Conservation (phyloP, 306 rosid species). For the Rosa lucieae region DNA sequence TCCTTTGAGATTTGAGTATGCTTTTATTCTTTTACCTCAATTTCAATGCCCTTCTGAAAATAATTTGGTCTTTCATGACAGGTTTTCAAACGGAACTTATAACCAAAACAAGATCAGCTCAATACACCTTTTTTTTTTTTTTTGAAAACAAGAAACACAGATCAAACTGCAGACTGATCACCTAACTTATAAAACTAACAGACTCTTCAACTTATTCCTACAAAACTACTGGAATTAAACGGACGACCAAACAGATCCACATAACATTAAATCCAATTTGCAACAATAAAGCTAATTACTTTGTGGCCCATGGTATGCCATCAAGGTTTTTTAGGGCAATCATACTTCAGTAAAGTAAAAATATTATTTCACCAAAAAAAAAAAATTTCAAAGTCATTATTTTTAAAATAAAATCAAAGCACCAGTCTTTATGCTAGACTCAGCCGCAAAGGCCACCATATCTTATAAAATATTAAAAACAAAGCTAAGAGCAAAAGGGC, state of each 20-base stretch:
- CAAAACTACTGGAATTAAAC: neutral
- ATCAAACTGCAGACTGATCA: neutral
- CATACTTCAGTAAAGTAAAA: neutral
- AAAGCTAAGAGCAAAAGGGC: neutral
- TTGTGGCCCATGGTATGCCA: neutral
- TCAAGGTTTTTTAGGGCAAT: constrained; percentile 1
- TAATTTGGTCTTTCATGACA: neutral
- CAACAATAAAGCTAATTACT: neutral
- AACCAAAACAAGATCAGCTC: neutral
- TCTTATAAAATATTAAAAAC: constrained; percentile 7
- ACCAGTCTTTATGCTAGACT: constrained; percentile 7
- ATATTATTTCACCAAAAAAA: constrained; percentile 4
- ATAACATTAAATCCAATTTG: neutral
- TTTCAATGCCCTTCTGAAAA: neutral
- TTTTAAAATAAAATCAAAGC: neutral
- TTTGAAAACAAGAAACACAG: neutral
- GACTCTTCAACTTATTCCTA: neutral
- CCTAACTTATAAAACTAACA: neutral
- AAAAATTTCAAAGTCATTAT: neutral
- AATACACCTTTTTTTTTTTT: neutral
- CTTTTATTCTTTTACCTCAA: neutral
- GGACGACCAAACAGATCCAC: constrained; percentile 9
- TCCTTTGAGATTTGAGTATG: neutral
- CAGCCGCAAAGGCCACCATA: constrained; percentile 8
- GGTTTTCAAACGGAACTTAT: neutral